These are phyloP conservation scores for Acacia confusa DNA, from an alignment of 306 rosid genomes.

Conservation along the genomic window DNA sequence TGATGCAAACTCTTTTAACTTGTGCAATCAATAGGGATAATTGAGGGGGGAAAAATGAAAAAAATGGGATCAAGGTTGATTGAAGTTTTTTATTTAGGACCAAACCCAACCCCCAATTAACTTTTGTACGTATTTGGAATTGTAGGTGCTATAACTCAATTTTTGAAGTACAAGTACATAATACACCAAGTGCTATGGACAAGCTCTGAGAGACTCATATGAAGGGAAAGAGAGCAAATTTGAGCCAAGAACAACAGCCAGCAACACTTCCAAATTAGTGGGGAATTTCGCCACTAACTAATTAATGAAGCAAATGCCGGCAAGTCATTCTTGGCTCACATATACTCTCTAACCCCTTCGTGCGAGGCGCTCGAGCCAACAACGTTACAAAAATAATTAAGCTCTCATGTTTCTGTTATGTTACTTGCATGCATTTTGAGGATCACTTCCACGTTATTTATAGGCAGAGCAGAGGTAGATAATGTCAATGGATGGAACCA, in stretches of 20 bases:
- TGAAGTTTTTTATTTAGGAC: too few relatives aligned
- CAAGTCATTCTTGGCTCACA: constrained; percentile 37
- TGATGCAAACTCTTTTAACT: too few relatives aligned
- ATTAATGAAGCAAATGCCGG: background rate
- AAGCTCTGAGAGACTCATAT: constrained; percentile 13
- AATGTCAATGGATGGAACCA: background rate
- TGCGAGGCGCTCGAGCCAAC: constrained; percentile 3
- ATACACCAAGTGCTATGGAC: background rate
- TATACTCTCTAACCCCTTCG: constrained; percentile 20
- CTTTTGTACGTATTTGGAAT: too few relatives aligned
- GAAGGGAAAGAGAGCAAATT: constrained; percentile 29
- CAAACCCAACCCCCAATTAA: too few relatives aligned
- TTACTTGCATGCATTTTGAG: background rate
- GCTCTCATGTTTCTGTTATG: background rate
- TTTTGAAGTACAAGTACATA: too few relatives aligned
- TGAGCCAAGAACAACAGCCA: constrained; percentile 20
- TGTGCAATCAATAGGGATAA: too few relatives aligned
- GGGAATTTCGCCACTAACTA: background rate
- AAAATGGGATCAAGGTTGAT: too few relatives aligned
- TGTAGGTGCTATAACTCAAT: too few relatives aligned
- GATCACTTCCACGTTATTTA: background rate
- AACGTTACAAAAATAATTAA: background rate
- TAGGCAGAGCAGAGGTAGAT: background rate
- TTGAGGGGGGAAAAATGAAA: too few relatives aligned
- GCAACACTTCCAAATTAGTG: background rate